Base-by-base conservation (phyloP, 2,329 filamentous ascomycete species). In the Aspergillus tamarii region DNA sequence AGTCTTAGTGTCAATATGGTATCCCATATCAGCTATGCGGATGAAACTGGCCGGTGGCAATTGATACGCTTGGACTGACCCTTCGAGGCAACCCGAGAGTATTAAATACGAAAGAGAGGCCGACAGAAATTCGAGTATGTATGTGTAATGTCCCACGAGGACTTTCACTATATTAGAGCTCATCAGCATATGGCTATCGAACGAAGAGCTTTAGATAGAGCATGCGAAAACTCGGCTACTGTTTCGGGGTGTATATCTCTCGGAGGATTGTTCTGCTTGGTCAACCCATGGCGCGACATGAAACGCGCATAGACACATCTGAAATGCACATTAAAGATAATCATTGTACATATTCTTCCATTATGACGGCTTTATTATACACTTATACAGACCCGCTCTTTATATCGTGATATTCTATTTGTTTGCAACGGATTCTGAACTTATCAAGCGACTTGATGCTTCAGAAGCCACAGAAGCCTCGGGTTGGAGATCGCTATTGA, bases 381-480 rank as follows among this genome's bases (percentile, higher is more conserved):
- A 61, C 39, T 71, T 72, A 70, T 75, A 74, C 71, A 74, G 63
- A 57, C 36, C 54, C 46, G 55, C 28, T 73, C 68, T 58, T 56
- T 59, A 62, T 52, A 59, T 59, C 53, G 62, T 58, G 21, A 58
- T 26, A 21, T 28, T 65, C 70, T 83, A 87, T 73, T 84, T 84
- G 69, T 85, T 86, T 50, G 74, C 82, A 14, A 76, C 69, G 5
- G 83, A 82, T 8, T 84, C 80, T 9, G 68, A 61, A 23, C 75
- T 77, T 34, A 83, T 69, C 7, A 55, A 80, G 74, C 10, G 81
- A 82, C 67, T 85, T 85, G 34, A 53, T 21, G 36, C 11, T 28
- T 60, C 58, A 36, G 81, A 72, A 7, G 80, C 82, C 12, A 71
- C 61, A 8, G 58, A 61, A 50, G 45, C 21, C n/a, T 58, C 57